These are phyloP conservation scores for Mycena citricolor DNA, from an alignment of 1,284 basidiomycete species.

Conservation along the genomic window DNA sequence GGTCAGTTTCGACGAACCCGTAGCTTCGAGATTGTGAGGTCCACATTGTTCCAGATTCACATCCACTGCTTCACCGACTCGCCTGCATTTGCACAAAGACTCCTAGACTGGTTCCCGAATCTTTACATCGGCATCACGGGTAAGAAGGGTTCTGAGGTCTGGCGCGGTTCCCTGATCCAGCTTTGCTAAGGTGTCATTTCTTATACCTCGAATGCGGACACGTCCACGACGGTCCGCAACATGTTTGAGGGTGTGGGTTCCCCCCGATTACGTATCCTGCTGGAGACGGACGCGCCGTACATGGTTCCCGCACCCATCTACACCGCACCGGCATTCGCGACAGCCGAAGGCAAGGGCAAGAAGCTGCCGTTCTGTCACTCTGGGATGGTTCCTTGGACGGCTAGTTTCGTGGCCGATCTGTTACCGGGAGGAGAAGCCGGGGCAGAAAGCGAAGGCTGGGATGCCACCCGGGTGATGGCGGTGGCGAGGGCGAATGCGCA, in stretches of 20 bases:
- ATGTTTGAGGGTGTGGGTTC: conserved; percentile 10
- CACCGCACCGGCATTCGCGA: conserved; percentile 31
- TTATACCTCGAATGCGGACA: conserved; percentile 37
- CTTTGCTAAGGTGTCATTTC: conserved; percentile 65
- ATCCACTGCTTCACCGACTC: conserved; percentile 83
- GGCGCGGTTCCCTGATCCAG: too few relatives aligned
- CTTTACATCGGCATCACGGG: conserved; percentile 80
- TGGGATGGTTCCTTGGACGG: conserved; percentile 82
- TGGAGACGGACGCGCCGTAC: conserved; percentile 83
- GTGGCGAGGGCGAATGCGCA: conserved; percentile 67
- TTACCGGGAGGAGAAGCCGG: conserved; percentile 26
- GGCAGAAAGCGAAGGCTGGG: conserved; percentile 46
- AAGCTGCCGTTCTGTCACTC: conserved; percentile 71
- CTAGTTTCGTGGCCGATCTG: conserved; percentile 63
- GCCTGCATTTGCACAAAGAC: conserved; percentile 64
- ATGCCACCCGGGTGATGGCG: conserved; percentile 55
- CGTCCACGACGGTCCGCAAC: conserved; percentile 21
- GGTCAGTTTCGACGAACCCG: conserved; percentile 35
- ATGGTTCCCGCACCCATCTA: conserved; percentile 80
- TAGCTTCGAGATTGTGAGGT: not conserved
- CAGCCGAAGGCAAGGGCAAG: conserved; percentile 55
- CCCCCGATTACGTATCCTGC: conserved; percentile 55
- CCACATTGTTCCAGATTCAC: conserved; percentile 55
- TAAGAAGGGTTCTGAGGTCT: conserved; percentile 26
- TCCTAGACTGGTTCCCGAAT: conserved; percentile 77